Conservation (phyloP, 768 basidiomycete species). For the Favolaschia claudopus region DNA sequence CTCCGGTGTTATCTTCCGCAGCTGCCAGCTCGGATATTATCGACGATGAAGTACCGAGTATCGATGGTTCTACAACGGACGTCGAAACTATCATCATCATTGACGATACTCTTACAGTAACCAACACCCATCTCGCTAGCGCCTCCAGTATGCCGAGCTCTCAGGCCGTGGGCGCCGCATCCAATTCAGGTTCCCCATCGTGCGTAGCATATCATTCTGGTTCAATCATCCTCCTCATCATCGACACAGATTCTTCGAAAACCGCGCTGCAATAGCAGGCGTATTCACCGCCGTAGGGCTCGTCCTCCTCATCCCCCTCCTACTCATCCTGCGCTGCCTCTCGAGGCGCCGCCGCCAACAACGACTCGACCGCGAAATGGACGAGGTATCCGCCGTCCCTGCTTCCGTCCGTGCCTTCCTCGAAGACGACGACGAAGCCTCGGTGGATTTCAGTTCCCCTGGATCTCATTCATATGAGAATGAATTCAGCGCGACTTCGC, state of each 20-base stretch:
- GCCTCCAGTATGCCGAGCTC: too few relatives aligned
- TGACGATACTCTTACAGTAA: too few relatives aligned
- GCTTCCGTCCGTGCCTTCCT: background rate
- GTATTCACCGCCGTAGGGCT: slow-evolving; percentile 78
- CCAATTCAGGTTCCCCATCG: too few relatives aligned
- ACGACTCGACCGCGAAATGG: slow-evolving; percentile 74
- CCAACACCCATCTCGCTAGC: too few relatives aligned
- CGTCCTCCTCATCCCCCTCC: slow-evolving; percentile 55
- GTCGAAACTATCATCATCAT: too few relatives aligned
- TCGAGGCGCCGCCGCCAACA: slow-evolving; percentile 70
- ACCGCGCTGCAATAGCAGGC: slow-evolving; percentile 76
- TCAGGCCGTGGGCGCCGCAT: too few relatives aligned
- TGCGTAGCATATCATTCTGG: too few relatives aligned
- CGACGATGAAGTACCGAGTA: too few relatives aligned
- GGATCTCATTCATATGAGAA: background rate
- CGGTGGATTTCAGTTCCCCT: background rate
- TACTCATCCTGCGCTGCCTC: slow-evolving; percentile 57
- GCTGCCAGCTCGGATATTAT: too few relatives aligned
- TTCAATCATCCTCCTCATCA: too few relatives aligned
- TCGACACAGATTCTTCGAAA: slow-evolving; percentile 66
- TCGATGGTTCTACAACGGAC: too few relatives aligned
- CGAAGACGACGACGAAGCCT: background rate
- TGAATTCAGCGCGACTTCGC: background rate
- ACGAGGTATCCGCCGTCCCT: background rate
- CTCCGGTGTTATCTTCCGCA: too few relatives aligned